These are phyloP conservation scores for Arabidopsis suecica DNA, from an alignment of 345 rosid species.

Conservation along the genomic window DNA sequence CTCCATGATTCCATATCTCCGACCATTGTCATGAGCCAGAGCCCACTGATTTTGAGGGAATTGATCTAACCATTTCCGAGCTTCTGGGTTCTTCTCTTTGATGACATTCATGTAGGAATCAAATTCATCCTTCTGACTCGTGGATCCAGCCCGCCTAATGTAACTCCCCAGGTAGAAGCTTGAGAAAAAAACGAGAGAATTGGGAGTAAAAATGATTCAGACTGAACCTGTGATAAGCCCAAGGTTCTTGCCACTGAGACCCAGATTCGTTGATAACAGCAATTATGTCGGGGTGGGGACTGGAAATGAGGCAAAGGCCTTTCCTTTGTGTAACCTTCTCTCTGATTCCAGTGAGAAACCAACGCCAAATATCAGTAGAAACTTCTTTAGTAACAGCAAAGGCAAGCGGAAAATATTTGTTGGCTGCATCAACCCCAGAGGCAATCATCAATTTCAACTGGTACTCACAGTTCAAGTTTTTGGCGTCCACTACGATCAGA, in stretches of 20 bases:
- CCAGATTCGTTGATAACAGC: background rate
- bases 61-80: constrained; percentile 20
- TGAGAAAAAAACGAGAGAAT: background rate
- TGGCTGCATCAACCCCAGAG: background rate
- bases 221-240: constrained; percentile 31
- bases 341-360: constrained; percentile 21
- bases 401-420: background rate
- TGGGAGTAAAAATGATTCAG: background rate
- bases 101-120: background rate
- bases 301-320: constrained; percentile 1
- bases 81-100: constrained; percentile 3
- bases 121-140: background rate
- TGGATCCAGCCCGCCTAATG: background rate
- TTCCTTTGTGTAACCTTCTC: constrained; percentile 15
- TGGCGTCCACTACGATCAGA: background rate
- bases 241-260: constrained; percentile 12
- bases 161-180: background rate
- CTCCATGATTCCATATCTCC: background rate
- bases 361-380: background rate
- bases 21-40: constrained; percentile 29
- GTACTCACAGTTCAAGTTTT: background rate
- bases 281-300: background rate
- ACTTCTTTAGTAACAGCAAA: constrained; percentile 18
- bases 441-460: constrained; percentile 16
- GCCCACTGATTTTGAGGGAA: constrained; percentile 11